Evolutionary conservation across 2,329 filamentous ascomycete species (phyloP), one percentile per base, ranked within the genome.

Genomic region (Phaeomoniella chlamydospora): DNA sequence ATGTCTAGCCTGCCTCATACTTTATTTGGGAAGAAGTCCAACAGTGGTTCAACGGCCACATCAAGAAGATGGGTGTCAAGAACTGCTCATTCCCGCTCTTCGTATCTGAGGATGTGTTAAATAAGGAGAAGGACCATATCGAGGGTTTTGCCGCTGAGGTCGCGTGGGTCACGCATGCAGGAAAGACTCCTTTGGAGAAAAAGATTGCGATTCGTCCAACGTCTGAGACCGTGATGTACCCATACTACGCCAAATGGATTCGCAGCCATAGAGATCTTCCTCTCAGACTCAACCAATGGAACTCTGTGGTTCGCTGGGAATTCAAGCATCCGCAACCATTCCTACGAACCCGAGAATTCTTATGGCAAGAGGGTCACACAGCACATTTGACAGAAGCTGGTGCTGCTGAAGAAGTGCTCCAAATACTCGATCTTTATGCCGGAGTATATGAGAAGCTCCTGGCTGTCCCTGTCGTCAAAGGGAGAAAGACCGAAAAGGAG

Each of bases 51-150:
- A 70, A 77, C 48, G 50, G 54, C 16, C 74, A 77, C 48, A 98
- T 96, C 56, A 87, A 93, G 69, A 76, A 72, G 34, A 74, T 96
- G 68, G 87, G 85, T 38, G 88, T 96, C 38, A 83, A 90, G 59
- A 92, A 98, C 67, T 82, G 84, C 55, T 94, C 85, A 58, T 98
- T 98, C 61, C 90, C 90, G 41, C 80, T 98, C 58, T 98, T 94
- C 63, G 74, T 98, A 45, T 93, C 85, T 13, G 70, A 83, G 53
- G 92, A 92, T 62, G 92, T 92, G 29, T 65, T 98, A 44, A 67
- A 77, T 55, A 63, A 70, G 56, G 87, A 94, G 62, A 94, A 94
- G 71, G 83, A 90, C 51, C 90, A 98, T 58, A 82, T 98, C 43
- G 88, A 98, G 60, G 90, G 90, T n/a, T 98, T 98, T 57, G 90